Evolutionary conservation across 352 stramenopile species (phyloP).

Genomic region (Phytophthora pini): DNA sequence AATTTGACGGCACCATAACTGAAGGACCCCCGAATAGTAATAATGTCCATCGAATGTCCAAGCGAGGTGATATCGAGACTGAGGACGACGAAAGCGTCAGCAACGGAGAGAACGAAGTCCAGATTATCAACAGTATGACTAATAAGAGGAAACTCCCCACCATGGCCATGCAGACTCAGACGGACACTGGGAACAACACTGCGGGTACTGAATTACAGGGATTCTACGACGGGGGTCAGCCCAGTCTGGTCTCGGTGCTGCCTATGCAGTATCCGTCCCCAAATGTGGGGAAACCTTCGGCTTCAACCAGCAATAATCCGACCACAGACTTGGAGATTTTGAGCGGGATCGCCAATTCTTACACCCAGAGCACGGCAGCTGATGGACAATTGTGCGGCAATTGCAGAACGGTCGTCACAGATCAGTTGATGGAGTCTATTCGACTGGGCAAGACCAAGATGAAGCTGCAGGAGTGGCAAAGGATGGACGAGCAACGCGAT

Average conservation of each 20-base stretch:
- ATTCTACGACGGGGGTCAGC: conserved; percentile 64
- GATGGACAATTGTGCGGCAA: conserved; percentile 65
- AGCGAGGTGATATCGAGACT: conserved; percentile 27
- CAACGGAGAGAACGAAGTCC: conserved; percentile 23
- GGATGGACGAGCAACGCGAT: conserved; percentile 62
- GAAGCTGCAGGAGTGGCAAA: conserved; percentile 66
- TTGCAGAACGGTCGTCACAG: conserved; percentile 68
- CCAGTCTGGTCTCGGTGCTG: conserved; percentile 54
- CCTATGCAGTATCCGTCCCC: conserved; percentile 66
- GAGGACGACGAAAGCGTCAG: conserved; percentile 33
- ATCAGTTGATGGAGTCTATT: conserved; percentile 84
- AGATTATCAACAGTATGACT: conserved; percentile 31
- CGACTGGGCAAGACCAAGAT: conserved; percentile 72
- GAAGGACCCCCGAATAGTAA: conserved; percentile 9
- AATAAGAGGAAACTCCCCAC: conserved; percentile 66
- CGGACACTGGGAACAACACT: conserved; percentile 10
- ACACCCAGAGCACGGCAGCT: conserved; percentile 62
- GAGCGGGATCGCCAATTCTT: conserved; percentile 85
- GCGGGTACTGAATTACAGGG: conserved; percentile 49
- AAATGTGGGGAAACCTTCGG: conserved; percentile 28
- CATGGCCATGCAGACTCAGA: conserved; percentile 34
- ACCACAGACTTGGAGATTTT: conserved; percentile 82
- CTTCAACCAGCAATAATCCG: conserved; percentile 28
- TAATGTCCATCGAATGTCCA: conserved; percentile 25
- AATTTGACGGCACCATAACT: conserved; percentile 53